Base-by-base conservation (phyloP, 805 yeast species). In the Suhomyces tanzawaensis region DNA sequence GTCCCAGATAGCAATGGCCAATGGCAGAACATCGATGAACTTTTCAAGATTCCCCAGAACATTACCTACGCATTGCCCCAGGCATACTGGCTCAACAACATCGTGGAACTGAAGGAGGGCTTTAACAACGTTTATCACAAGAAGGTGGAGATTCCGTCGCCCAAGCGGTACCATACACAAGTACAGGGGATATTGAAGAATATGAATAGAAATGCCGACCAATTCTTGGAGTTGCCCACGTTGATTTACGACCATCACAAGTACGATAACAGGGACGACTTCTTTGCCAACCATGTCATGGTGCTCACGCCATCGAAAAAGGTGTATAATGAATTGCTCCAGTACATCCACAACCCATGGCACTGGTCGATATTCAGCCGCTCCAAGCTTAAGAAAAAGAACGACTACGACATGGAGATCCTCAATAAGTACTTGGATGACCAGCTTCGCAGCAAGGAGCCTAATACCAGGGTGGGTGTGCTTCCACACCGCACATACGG, bases 381-480 rank as follows among this genome's bases (percentile, higher is more conserved):
- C 16, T 36, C 38, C 1, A 43, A 48, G 11, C 40, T 58, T 3
- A 60, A 66, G 37, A 25, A 42, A 3, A 21, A 40, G 1, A 43
- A 53, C n/a, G 79, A 76, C 23, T 75, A 66, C 45, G 82, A 77
- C 48, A 76, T 76, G 81, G 82, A 77, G 30, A 52, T 77, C 3
- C 52, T 70, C 35, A 74, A 74, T 51, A 62, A 64, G 32, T 53
- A 64, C 23, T 52, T 78, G 48, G 82, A 77, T 55, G 80, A 76
- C 41, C 49, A 76, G 29, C 70, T 74, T 42, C 14, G 48, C 16
- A 3, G 42, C 2, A 32, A 40, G 4, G 48, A 49, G 15, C 55
- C 58, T 14, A 55, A 49, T 29, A 35, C 52, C 19, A 45, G 46
- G 26, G 41, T 62, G 17, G 62, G 57, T 7, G 55, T 77, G 1